Base-by-base conservation (phyloP, 2,329 filamentous ascomycete genomes). In the Metarhizium sp. region DNA sequence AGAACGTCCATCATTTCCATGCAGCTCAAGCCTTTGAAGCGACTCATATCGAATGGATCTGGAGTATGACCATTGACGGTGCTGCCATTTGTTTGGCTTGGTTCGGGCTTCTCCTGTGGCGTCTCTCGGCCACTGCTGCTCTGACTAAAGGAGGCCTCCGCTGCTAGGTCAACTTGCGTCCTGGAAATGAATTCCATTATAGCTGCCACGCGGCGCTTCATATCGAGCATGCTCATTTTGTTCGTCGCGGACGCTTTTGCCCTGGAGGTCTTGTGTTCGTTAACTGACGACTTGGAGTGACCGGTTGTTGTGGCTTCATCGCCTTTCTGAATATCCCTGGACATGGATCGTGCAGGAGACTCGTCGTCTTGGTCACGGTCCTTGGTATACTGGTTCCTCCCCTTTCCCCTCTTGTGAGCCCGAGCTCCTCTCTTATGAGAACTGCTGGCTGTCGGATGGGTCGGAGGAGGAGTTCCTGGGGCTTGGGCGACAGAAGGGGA, bases 1-100 rank as follows among this genome's bases (percentile, higher is more conserved):
- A 95, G 71, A 62, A 84, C 79, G 68, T 95, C 90, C 89, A 95
- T 95, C 89, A 95, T 95, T 71, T 95, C 89, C 60, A 89, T 77
- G 62, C 87, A 91, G 56, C 77, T 88, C 60, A 96, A 75, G 8
- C 87, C 81, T 62, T 86, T 88, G 69, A 95, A 95, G 1, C 85
- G 80, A 62, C 74, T 78, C 18, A 58, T 58, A 25, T 61, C 59
- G 8, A 62, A 57, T 18, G 62, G 51, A 20, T 64, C 64, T 14
- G 61, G 51, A n/a, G 58, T 58, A 47, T 59, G 59, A 34, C 61
- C 64, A 45, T 64, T 64, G 46, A 63, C 64, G 29, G 57, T 57
- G 42, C 62, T 53, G n/a, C 69, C 72, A 55, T 73, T 73, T 10
- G 69, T 59, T 50, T 70, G 70, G 30, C 62, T 66, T 52, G 66